Base-by-base conservation (phyloP, 495 filamentous ascomycete genomes). In the Aspergillus cristatus region DNA sequence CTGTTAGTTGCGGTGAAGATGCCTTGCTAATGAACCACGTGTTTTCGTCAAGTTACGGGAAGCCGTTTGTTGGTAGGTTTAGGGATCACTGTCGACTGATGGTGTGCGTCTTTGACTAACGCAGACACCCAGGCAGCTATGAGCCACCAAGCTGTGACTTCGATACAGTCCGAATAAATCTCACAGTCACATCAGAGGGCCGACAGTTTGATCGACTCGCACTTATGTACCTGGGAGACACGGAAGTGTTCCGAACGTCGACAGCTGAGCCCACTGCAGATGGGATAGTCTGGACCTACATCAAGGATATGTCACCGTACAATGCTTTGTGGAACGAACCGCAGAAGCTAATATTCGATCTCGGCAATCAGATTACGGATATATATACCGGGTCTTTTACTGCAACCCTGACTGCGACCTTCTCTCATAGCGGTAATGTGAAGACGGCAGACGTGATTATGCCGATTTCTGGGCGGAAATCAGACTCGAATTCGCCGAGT, bases 261-360 rank as follows among this genome's bases (percentile, higher is more conserved):
- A 95, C 88, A 4, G 86, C 86, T 0, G 83, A 94, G 59, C 88
- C 88, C 3, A 84, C 76, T 0, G 34, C 48, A 2, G 67, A 70
- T 31, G 86, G 87, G 1, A 90, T 93, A 35, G 46, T 68, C 5
- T 79, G 70, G 79, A 82, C 79, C 2, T 90, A 91, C 41, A 65
- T 80, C 40, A 94, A 94, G 55, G 87, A 94, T 45, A 80, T 89
- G 76, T 81, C 82, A 0, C 67, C 79, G 39, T 90, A 78, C 57
- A 65, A 82, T 12, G 58, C 71, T 3, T 63, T 94, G 13, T 83
- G 84, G 72, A 69, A 70, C 22, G 30, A 69, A 20, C 63, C 71
- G 0, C 84, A 88, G 47, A 88, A 78, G 54, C 52, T 91, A 41
- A 86, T 89, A 26, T 90, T 94, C 46, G 86, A 94, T 32, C 72